Conservation (phyloP, 2,329 filamentous ascomycete genomes). For the Thermomyces lanuginosus region DNA sequence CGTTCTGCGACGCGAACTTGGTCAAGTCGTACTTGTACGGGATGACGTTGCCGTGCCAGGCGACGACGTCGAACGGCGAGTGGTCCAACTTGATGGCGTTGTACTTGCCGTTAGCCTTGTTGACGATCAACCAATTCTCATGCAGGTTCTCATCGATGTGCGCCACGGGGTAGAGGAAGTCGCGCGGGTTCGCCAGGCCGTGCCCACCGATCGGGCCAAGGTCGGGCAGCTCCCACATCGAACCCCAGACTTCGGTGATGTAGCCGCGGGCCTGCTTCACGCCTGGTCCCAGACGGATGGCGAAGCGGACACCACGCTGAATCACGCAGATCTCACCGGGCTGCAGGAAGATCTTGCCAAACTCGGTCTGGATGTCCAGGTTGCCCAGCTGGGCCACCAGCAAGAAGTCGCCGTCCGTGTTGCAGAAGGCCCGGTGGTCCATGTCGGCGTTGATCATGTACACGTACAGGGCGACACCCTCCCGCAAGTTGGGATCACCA, state of each 20-base stretch:
- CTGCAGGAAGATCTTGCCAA: constrained; percentile 43
- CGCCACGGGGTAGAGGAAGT: constrained; percentile 46
- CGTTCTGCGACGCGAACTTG: constrained; percentile 42
- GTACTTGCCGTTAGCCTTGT: constrained; percentile 43
- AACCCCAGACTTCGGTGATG: constrained; percentile 46
- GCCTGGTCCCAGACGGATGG: constrained; percentile 39
- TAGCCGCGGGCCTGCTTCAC: constrained; percentile 40
- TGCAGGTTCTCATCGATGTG: constrained; percentile 36
- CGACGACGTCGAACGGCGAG: constrained; percentile 50
- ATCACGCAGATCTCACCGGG: constrained; percentile 50
- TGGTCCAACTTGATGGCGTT: constrained; percentile 43
- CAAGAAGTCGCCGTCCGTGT: constrained; percentile 46
- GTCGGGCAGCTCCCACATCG: constrained; percentile 46
- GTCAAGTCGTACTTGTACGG: constrained; percentile 42
- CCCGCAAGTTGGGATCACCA: constrained; percentile 35
- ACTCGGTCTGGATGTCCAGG: constrained; percentile 48
- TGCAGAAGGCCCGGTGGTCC: constrained; percentile 38
- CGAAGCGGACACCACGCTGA: constrained; percentile 43
- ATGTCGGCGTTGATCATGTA: constrained; percentile 40
- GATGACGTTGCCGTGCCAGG: constrained; percentile 51
- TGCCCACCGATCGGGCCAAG: constrained; percentile 49
- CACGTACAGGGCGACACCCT: constrained; percentile 38
- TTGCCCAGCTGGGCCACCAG: constrained; percentile 45
- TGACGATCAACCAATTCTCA: constrained; percentile 37
- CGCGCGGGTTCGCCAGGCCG: constrained; percentile 44